Base-by-base conservation (phyloP, 495 filamentous ascomycete genomes). In the Neurospora sublineolata region DNA sequence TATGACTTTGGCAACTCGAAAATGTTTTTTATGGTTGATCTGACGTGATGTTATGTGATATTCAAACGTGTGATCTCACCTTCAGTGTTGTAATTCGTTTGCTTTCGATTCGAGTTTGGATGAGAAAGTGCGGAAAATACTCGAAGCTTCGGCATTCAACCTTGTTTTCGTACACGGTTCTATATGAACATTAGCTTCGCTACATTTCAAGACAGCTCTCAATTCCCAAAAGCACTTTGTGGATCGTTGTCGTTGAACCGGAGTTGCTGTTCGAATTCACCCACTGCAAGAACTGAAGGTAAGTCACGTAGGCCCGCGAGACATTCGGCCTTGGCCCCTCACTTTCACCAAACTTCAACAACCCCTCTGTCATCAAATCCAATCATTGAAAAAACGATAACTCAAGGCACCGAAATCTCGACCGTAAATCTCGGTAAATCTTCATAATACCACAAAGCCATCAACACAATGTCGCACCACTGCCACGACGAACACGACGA, bases 391-490 rank as follows among this genome's bases (percentile, higher is more conserved):
- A 44, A 71, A 73, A 38, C 4, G 16, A 64, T 3, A 67, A 27
- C 30, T 42, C 70, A 11, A 14, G 8, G 4, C 72, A 70, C 44
- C 46, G 16, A 16, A 67, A 37, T 23, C 7, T 27, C 23, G 12
- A 30, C 10, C 5, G 0, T 1, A 14, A 71, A 30, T 38, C 39
- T 27, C 69, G 38, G 18, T 12, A 60, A 68, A 41, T 12, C 38
- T n/a, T 44, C n/a, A 60, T 37, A 68, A 67, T 7, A 37, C 39
- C 68, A 37, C 20, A 37, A 46, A 27, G 4, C 4, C 44, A 52
- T 40, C 52, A 72, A 20, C 3, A 78, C 72, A 67, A 87, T 87
- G 86, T 85, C 82, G 27, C 76, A 78, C 70, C 82, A 85, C 69
- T 68, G 41, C 39, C 42, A 67, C 16, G 76, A 77, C 27, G 78